These are phyloP conservation scores for Linderniella brevidens DNA, from an alignment of 257 asterid genomes.

Conservation along the genomic window DNA sequence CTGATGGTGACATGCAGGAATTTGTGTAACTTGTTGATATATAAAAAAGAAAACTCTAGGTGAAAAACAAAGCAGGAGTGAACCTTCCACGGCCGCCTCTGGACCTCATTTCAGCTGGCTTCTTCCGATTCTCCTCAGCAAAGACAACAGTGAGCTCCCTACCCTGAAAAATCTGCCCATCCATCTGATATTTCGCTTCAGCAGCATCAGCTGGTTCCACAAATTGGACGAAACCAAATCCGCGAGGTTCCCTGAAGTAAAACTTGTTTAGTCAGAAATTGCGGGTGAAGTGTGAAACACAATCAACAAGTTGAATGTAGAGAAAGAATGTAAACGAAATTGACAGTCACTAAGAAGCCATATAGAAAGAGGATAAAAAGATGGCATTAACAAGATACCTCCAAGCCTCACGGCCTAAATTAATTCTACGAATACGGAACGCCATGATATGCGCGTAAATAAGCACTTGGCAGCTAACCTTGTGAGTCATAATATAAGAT, in stretches of 20 bases:
- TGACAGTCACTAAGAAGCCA: too few species aligned
- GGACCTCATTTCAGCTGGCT: constrained; percentile 72
- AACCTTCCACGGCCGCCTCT: constrained; percentile 60
- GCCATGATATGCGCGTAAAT: constrained; percentile 50
- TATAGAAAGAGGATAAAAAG: too few species aligned
- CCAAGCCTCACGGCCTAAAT: constrained; percentile 6
- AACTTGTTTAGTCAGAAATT: neutral
- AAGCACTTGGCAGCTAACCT: constrained; percentile 90
- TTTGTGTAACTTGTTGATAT: neutral
- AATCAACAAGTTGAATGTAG: neutral
- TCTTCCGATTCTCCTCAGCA: constrained; percentile 93
- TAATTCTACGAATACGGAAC: constrained; percentile 26
- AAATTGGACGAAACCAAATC: constrained; percentile 91
- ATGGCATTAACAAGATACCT: neutral
- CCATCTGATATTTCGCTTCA: constrained; percentile 90
- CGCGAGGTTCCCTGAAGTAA: constrained; percentile 64
- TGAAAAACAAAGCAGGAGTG: neutral
- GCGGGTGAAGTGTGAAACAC: neutral
- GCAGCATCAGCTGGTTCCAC: constrained; percentile 88
- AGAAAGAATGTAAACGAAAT: too few species aligned
- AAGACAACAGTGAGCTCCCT: constrained; percentile 87
- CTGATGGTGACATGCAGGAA: neutral
- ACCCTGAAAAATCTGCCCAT: constrained; percentile 63
- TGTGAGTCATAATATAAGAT: constrained; percentile 24
- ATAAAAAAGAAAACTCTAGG: neutral